Evolutionary conservation across 441 rosid genomes (phyloP).

Genomic region (Eutrema salsugineum): DNA sequence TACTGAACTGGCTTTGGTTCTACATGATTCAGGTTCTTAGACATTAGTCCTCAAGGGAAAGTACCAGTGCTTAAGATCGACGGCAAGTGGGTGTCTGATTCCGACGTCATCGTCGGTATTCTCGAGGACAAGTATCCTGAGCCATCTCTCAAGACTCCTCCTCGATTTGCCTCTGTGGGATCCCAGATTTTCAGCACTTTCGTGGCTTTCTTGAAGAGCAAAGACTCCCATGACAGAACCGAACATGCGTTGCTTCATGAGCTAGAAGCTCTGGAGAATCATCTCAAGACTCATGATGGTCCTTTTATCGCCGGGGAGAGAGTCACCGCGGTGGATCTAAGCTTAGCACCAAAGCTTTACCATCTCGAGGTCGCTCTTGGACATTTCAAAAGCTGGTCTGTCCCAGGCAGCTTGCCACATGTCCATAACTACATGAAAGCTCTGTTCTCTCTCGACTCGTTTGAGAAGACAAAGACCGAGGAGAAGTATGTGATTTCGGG

Average conservation of each 20-base stretch:
- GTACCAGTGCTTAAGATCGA: constrained; percentile 77
- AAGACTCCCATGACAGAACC: constrained; percentile 68
- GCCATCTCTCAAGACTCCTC: constrained; percentile 63
- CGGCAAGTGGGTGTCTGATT: constrained; percentile 85
- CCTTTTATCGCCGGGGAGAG: constrained; percentile 81
- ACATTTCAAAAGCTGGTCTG: constrained; percentile 81
- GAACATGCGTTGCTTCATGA: constrained; percentile 72
- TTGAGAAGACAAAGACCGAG: constrained; percentile 59
- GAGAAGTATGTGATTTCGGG: constrained; percentile 65
- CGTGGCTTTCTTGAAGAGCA: constrained; percentile 71
- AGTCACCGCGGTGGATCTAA: constrained; percentile 72
- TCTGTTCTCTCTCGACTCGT: constrained; percentile 59
- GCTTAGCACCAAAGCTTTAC: constrained; percentile 89
- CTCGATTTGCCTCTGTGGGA: constrained; percentile 67
- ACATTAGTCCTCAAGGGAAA: constrained; percentile 80
- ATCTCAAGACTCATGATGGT: constrained; percentile 72
- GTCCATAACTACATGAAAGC: constrained; percentile 58
- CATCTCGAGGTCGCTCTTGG: constrained; percentile 82
- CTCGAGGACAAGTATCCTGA: constrained; percentile 89
- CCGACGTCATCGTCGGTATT: constrained; percentile 73
- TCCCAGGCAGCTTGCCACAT: constrained; percentile 61
- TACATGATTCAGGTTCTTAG: constrained; percentile 59
- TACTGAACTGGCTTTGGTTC: not conserved
- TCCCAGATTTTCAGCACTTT: constrained; percentile 69
- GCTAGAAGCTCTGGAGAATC: constrained; percentile 76